Conservation (phyloP, 139 green algal genomes). For the Chlamydomonas eustigma region DNA sequence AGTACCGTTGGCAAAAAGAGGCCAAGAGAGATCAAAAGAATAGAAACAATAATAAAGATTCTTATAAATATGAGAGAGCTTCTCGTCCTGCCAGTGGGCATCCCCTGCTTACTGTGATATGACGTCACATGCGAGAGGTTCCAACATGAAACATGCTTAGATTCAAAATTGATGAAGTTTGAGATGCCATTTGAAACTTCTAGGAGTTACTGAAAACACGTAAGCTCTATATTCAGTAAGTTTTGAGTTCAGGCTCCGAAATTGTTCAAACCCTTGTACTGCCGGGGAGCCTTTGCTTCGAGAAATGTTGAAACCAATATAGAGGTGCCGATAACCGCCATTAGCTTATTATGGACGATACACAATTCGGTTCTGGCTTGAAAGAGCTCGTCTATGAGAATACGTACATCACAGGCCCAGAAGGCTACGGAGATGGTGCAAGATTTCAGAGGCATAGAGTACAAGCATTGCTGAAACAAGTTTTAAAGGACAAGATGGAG, state of each 20-base stretch:
- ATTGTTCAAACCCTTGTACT: neutral
- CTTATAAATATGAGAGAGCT: too few species aligned
- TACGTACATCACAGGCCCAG: constrained; percentile 66
- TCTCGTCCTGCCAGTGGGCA: too few species aligned
- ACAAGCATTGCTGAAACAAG: constrained; percentile 54
- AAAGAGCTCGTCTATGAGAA: constrained; percentile 74
- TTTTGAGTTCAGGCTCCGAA: neutral
- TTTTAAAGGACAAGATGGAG: constrained; percentile 67
- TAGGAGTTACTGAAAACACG: neutral
- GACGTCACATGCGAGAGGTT: too few species aligned
- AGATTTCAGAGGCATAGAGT: constrained; percentile 61
- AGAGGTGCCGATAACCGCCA: neutral
- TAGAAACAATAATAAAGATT: neutral
- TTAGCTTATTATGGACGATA: constrained; percentile 30
- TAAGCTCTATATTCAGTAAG: neutral
- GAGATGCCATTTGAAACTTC: too few species aligned
- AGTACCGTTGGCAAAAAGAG: neutral
- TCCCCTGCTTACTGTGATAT: too few species aligned
- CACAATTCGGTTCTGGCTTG: constrained; percentile 23
- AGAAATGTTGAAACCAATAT: neutral
- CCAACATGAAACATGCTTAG: too few species aligned
- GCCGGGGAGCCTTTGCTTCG: neutral
- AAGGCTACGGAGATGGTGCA: constrained; percentile 51
- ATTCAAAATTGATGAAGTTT: too few species aligned
- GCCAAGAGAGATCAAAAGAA: neutral